Base-by-base conservation (phyloP, 2,329 filamentous ascomycete species). In the Beauveria pseudobassiana region DNA sequence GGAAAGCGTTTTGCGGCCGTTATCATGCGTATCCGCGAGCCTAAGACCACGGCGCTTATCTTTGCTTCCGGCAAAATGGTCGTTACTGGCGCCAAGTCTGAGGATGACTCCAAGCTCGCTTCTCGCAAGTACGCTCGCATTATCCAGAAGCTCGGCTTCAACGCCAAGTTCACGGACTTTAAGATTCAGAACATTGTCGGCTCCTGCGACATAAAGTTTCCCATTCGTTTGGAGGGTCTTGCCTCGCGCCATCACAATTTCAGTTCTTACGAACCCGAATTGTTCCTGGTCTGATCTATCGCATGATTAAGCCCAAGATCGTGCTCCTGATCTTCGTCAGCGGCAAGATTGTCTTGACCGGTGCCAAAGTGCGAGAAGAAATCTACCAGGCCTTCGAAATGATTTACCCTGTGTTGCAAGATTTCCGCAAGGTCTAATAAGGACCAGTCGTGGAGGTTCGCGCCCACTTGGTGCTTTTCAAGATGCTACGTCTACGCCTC, bases 301-400 rank as follows among this genome's bases (percentile, higher is more conserved):
- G 95, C 75, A 99, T 99, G 95, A 97, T 98, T 83, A 98, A 98
- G 83, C 95, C 95, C 22, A 98, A 98, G 87, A 96, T 98, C 68
- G 93, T 98, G 59, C 87, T 98, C 28, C 81, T 98, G 73, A 97
- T 99, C 76, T 98, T 98, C 80, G 93, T 98, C 71, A 95, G 89
- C 71, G 95, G 93, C 72, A 98, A 98, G 84, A 98, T 98, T 65
- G 95, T 98, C 71, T 84, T 98, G 73, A 98, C 95, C 48, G 95
- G 95, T 72, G 95, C 95, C 68, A 98, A 99, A 75, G 93, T 98
- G 67, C 89, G 95, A 69, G 95, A 99, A 77, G 95, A 98, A 80
- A 98, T 99, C 68, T 96, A 96, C 73, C 90, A 95, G 76, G 92
- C 92, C 52, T 96, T 96, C 73, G 92, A 96, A 80, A 89, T 96